Base-by-base conservation (phyloP, 371 early-diverging fungal genomes). In the Blakeslea trispora region DNA sequence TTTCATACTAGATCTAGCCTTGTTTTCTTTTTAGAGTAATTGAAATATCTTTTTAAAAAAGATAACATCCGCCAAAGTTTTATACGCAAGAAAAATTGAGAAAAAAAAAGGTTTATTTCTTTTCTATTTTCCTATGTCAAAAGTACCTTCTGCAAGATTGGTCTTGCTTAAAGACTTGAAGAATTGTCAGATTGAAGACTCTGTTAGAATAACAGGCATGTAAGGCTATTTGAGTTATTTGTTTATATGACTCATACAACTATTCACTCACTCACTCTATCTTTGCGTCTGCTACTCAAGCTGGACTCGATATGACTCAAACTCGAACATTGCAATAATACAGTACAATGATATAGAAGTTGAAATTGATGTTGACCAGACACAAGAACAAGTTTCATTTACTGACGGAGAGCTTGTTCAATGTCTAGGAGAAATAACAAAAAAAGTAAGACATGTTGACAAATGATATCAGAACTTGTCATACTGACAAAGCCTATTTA, bases 121-220 rank as follows among this genome's bases (percentile, higher is more conserved):
- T 37, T 37, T 37, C 11, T 10, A 6, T 11, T 14, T n/a, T 5
- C 18, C 18, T 5, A 60, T 60, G 60, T 42, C 49, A 24, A 23
- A 39, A 15, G 45, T 61, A 11, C 53, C 58, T 18, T 50, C 54
- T 31, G 57, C 57, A 23, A 57, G 39, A 53, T n/a, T 63, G 41
- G 48, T 57, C 10, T 49, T 53, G 6, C 49, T 63, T 9, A 53
- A 52, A 40, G 49, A 63, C 39, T 5, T 57, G 23, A 1, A 28
- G 2, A 24, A 54, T 2, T 53, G 50, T 32, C 18, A 39, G 24
- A 18, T 17, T 40, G 58, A 54, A 14, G 63, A 63, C n/a, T 53
- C 63, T 21, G 45, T 63, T 13, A 48, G 63, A 44, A 15, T 63
- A 9, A 57, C 58, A 37, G 63, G 63, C 43, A 19, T 54, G 63